Percentiles rank a stretch among this genome's conserved stretches.
Evolutionary conservation across 768 basidiomycete species (phyloP).

Genomic region (Phylloporus sp.): DNA sequence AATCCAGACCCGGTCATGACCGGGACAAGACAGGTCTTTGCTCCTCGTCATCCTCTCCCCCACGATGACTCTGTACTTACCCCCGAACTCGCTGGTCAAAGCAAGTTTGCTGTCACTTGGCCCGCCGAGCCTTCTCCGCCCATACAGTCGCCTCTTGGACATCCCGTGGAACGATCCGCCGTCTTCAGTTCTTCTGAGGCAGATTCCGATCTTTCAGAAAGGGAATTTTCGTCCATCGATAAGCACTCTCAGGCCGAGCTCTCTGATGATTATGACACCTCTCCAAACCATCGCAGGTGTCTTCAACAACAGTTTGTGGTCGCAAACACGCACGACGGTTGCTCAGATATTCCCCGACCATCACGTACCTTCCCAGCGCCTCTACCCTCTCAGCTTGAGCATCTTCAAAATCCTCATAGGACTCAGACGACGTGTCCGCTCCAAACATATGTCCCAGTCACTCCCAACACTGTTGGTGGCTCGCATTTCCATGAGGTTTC

Average conservation of each 20-base stretch:
- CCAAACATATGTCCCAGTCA: conserved; percentile 13
- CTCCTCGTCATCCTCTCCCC: conserved; percentile 47
- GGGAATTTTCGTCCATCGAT: conserved; percentile 32
- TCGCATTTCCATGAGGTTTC: conserved; percentile 65
- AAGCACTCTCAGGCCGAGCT: conserved; percentile 29
- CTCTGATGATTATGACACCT: conserved; percentile 30
- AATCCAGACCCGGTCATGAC: conserved; percentile 21
- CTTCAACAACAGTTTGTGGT: conserved; percentile 24
- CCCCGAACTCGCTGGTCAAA: conserved; percentile 46
- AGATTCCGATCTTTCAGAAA: conserved; percentile 50
- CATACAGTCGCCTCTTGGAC: conserved; percentile 32
- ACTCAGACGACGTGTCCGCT: conserved; percentile 8
- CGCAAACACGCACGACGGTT: conserved; percentile 21
- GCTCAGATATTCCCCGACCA: conserved; percentile 47
- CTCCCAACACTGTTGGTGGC: conserved; percentile 17
- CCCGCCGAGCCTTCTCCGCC: conserved; percentile 43
- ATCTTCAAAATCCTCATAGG: conserved; percentile 67
- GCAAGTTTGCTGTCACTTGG: conserved; percentile 61
- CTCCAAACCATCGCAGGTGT: conserved; percentile 21
- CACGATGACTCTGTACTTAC: conserved; percentile 41
- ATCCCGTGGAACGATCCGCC: conserved; percentile 36
- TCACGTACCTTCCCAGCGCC: conserved; percentile 79
- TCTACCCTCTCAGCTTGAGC: conserved; percentile 71
- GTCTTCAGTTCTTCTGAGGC: conserved; percentile 48
- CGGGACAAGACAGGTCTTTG: conserved; percentile 36